These are phyloP conservation scores for Aciculoconidium aculeatum DNA, from an alignment of 805 yeast genomes.

Conservation along the genomic window DNA sequence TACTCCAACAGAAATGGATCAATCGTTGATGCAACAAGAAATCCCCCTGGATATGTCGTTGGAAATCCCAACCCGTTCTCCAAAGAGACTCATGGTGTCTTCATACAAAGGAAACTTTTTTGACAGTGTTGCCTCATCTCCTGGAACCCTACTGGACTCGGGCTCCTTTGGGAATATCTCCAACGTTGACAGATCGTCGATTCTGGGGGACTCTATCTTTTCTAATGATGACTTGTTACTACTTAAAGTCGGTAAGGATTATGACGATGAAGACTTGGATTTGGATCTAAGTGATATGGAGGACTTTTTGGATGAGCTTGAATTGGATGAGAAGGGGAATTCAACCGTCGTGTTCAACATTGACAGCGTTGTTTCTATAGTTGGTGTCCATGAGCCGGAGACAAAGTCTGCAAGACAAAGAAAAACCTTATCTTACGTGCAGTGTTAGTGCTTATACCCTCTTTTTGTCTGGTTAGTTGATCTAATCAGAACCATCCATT, in stretches of 20 bases:
- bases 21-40: too few species aligned
- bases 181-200: constrained; percentile 12
- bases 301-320: constrained; percentile 16
- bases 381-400: constrained; percentile 8
- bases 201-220: constrained; percentile 12
- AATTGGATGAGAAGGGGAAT: constrained; percentile 12
- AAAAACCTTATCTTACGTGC: constrained; percentile 9
- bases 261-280: constrained; percentile 3
- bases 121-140: constrained; percentile 11
- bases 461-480: constrained; percentile 1
- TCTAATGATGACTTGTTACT: constrained; percentile 6
- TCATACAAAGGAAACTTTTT: too few species aligned
- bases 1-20: too few species aligned
- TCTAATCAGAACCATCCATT: background rate
- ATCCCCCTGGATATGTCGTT: too few species aligned
- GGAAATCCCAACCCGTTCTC: too few species aligned
- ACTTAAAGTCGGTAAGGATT: constrained; percentile 4
- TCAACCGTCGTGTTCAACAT: constrained; percentile 15
- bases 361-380: constrained; percentile 20
- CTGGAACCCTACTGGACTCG: constrained; percentile 14
- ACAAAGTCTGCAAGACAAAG: constrained; percentile 3
- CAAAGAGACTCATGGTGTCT: too few species aligned
- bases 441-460: constrained; percentile 2
- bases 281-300: constrained; percentile 12
- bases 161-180: too few species aligned